Base-by-base conservation (phyloP, 768 basidiomycete species). In the Steccherinum ochraceum region DNA sequence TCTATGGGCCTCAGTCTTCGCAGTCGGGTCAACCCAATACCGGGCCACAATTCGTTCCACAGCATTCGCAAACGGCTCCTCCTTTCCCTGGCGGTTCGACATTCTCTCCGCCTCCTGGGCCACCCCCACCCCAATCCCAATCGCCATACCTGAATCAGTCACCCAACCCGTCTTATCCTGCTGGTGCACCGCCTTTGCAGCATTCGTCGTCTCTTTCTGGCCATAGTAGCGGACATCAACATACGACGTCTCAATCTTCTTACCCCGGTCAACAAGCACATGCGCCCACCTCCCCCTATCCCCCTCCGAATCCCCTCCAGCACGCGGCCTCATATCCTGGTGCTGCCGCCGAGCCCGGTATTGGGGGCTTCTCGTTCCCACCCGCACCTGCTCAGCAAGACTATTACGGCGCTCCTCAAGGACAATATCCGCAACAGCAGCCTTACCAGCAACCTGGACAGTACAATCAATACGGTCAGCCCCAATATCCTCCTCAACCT, bases 111-210 rank as follows among this genome's bases (percentile, higher is more conserved):
- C 35, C 46, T 42, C 26, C 51, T 0, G n/a, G n/a, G n/a, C 45
- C 40, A 19, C n/a, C 42, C 5, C 55, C 13, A 26, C 51, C 51
- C 21, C 49, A 41, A 43, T 49, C 50, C 10, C 23, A 35, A 16
- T 16, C 54, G 3, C 24, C 45, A 7, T 16, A 7, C 16, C 30
- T 16, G 7, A 35, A 7, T 35, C 30, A 35, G 16, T 7, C 7
- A 35, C 16, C 30, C 30, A 16, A 35, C 30, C 30, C n/a, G n/a
- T n/a, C n/a, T n/a, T n/a, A n/a, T 35, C 30, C 30, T 35, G 30
- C 30, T 7, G 30, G 30, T 16, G 7, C 30, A 16, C 30, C 30
- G 30, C 30, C 30, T 35, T 16, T 35, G 30, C 30, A 35, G 7
- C 30, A 35, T 16, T 7, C 30, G 16, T 7, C 30, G 30, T 35